Conservation (phyloP, 192 early-diverging fungal species). For the Mortierella alpina region DNA sequence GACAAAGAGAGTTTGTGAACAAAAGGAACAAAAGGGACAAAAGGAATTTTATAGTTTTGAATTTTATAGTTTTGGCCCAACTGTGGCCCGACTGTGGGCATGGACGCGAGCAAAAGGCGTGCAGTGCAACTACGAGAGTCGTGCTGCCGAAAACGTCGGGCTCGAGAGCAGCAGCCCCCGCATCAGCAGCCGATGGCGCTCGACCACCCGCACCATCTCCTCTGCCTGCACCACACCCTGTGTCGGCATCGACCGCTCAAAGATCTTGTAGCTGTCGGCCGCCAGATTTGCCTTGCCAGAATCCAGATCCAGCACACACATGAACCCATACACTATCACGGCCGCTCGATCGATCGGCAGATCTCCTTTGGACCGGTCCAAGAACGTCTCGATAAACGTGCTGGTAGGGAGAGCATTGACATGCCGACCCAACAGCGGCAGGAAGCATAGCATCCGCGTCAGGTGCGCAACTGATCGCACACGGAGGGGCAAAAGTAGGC, state of each 20-base stretch:
- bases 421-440: constrained; percentile 48
- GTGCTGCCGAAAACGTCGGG: neutral
- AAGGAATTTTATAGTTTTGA: neutral
- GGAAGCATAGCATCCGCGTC: constrained; percentile 32
- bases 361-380: constrained; percentile 42
- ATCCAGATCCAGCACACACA: constrained; percentile 48
- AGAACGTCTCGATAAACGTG: constrained; percentile 44
- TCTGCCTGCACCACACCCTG: constrained; percentile 31
- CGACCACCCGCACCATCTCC: constrained; percentile 38
- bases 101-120: neutral
- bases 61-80: no score
- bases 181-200: constrained; percentile 30
- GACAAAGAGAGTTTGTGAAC: neutral
- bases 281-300: constrained; percentile 41
- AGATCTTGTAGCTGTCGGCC: constrained; percentile 40
- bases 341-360: constrained; percentile 43
- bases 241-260: constrained; percentile 50
- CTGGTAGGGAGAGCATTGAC: constrained; percentile 33
- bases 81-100: neutral
- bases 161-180: constrained; percentile 3
- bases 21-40: neutral
- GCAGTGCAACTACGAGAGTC: neutral
- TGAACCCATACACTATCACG: constrained; percentile 52
- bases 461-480: constrained; percentile 18
- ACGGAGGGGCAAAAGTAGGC: neutral